These are phyloP conservation scores for Fibroporia radiculosa DNA, from an alignment of 768 basidiomycete genomes.

Conservation along the genomic window DNA sequence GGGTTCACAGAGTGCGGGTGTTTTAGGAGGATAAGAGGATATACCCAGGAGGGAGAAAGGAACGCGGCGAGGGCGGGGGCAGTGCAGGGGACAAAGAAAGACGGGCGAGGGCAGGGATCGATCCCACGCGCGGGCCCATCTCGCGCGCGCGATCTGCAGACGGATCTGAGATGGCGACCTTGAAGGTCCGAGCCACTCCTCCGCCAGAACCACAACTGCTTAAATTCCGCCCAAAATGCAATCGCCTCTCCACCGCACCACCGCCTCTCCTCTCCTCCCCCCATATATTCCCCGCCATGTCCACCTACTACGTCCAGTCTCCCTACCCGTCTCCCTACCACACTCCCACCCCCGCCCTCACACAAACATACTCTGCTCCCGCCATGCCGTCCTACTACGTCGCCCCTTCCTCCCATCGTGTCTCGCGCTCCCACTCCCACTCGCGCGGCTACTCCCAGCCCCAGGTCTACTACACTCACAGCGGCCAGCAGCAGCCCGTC, in stretches of 20 bases:
- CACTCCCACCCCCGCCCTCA: neutral
- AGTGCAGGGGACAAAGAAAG: too few species aligned
- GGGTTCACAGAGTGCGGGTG: too few species aligned
- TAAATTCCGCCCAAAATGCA: neutral
- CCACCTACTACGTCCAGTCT: slow-evolving; percentile 3
- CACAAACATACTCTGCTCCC: slow-evolving; percentile 1
- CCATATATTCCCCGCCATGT: slow-evolving; percentile 4
- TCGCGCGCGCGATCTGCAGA: too few species aligned
- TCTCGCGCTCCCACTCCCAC: slow-evolving; percentile 17
- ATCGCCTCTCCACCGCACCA: neutral
- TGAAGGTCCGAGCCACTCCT: neutral
- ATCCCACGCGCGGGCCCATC: too few species aligned
- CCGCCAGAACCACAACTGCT: neutral
- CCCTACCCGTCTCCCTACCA: slow-evolving; percentile 4
- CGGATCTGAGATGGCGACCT: neutral
- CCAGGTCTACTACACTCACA: slow-evolving; percentile 15
- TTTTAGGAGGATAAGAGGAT: too few species aligned
- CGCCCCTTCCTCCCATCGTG: slow-evolving; percentile 15
- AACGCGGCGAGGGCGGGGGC: too few species aligned
- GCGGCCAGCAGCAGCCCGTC: slow-evolving; percentile 5
- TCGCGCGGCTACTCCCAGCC: slow-evolving; percentile 18
- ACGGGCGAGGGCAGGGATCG: too few species aligned
- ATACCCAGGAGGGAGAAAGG: too few species aligned
- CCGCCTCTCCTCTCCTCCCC: slow-evolving; percentile 2
- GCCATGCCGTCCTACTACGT: slow-evolving; percentile 23